Percentiles rank a stretch among this genome's conserved stretches.
These are phyloP conservation scores for Blastomyces percursus DNA, from an alignment of 2,329 filamentous ascomycete species.

Conservation along the genomic window DNA sequence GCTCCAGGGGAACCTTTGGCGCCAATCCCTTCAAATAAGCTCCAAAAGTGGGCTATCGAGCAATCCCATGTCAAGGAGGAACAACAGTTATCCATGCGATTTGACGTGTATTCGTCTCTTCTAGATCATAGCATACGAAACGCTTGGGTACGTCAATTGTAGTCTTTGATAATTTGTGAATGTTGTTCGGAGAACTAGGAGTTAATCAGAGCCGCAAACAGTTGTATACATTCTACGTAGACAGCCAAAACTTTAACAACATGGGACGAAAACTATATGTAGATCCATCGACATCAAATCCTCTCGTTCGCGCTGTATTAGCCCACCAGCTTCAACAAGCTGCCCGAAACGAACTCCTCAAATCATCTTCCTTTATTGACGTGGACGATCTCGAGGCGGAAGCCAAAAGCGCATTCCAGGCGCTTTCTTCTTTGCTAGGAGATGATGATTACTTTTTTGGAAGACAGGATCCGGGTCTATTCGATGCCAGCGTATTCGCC, in stretches of 20 bases:
- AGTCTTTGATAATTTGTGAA: background rate
- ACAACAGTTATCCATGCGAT: slow-evolving; percentile 44
- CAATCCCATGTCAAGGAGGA: slow-evolving; percentile 36
- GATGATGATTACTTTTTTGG: slow-evolving; percentile 52
- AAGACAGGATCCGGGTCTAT: slow-evolving; percentile 51
- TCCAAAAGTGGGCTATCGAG: slow-evolving; percentile 57
- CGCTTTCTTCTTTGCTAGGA: slow-evolving; percentile 50
- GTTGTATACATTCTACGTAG: slow-evolving; percentile 75
- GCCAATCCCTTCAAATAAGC: slow-evolving; percentile 52
- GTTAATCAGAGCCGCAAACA: slow-evolving; percentile 19
- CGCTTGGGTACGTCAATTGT: slow-evolving; percentile 57
- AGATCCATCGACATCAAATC: slow-evolving; percentile 46
- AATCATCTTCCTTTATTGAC: slow-evolving; percentile 45
- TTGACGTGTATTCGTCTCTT: slow-evolving; percentile 59
- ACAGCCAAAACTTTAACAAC: slow-evolving; percentile 50
- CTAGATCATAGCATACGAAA: slow-evolving; percentile 67
- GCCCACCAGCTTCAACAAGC: slow-evolving; percentile 58
- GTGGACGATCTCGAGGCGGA: slow-evolving; percentile 48
- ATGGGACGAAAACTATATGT: slow-evolving; percentile 67
- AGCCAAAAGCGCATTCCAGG: slow-evolving; percentile 51
- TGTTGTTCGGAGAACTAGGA: slow-evolving; percentile 2
- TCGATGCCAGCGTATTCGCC: slow-evolving; percentile 82
- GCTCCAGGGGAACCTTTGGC: slow-evolving; percentile 29
- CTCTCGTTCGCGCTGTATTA: slow-evolving; percentile 52
- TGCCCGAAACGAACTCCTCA: slow-evolving; percentile 62